phyloP scores from a whole-genome alignment of 129 eudicot genomes.

The Flaveria linearis region DNA sequence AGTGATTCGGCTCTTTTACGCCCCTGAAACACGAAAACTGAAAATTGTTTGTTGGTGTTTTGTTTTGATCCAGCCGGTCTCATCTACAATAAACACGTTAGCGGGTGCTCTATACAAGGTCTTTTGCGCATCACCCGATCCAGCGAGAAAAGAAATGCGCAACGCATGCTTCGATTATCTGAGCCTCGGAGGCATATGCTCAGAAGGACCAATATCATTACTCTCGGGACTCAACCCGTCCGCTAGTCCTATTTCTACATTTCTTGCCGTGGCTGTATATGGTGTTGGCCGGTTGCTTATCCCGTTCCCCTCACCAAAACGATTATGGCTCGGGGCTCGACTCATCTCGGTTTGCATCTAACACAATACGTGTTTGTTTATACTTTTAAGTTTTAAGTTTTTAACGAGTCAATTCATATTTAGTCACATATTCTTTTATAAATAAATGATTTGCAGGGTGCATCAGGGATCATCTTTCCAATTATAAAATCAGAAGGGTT shows the following conservation, averaged over 20 bases:
- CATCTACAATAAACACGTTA: constrained; percentile 49
- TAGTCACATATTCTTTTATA: background rate
- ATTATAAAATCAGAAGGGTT: constrained; percentile 59
- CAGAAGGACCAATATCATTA: constrained; percentile 40
- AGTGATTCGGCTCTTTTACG: background rate
- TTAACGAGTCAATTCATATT: background rate
- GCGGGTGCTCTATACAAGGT: constrained; percentile 44
- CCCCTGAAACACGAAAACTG: background rate
- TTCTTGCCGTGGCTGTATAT: constrained; percentile 36
- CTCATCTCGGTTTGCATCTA: constrained; percentile 34
- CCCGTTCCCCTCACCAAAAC: constrained; percentile 46
- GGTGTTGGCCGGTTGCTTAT: constrained; percentile 36
- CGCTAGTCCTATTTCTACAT: constrained; percentile 39
- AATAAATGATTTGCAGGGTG: constrained; percentile 46
- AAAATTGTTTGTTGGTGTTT: background rate
- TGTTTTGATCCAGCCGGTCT: constrained; percentile 40
- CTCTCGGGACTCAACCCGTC: constrained; percentile 47
- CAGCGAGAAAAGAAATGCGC: constrained; percentile 41
- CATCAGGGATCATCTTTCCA: constrained; percentile 65
- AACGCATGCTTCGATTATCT: constrained; percentile 44
- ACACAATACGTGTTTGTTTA: background rate
- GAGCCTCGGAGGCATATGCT: constrained; percentile 40
- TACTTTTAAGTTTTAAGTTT: background rate
- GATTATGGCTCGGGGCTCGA: constrained; percentile 40
- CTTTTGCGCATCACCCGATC: constrained; percentile 43